These are phyloP conservation scores for Pachyrhizus erosus DNA, from an alignment of 306 rosid genomes.

Conservation along the genomic window DNA sequence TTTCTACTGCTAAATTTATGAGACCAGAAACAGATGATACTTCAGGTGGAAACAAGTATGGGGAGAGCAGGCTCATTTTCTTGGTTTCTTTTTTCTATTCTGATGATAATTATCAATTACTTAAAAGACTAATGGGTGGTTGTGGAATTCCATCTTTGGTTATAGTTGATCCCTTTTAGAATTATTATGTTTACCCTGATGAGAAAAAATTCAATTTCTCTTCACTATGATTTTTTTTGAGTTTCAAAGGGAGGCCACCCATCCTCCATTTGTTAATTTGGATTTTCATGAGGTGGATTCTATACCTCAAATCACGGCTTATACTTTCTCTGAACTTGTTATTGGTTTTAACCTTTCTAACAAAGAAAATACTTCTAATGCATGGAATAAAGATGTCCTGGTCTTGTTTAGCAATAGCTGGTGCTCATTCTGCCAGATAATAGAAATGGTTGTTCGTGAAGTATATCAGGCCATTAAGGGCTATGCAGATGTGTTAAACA, in stretches of 20 bases:
- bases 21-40: constrained; percentile 49
- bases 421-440: constrained; percentile 95
- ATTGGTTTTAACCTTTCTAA: constrained; percentile 72
- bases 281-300: constrained; percentile 91
- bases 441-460: constrained; percentile 85
- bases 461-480: constrained; percentile 74
- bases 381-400: constrained; percentile 81
- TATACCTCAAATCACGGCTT: constrained; percentile 74
- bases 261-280: constrained; percentile 89
- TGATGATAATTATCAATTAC: constrained; percentile 79
- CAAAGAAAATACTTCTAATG: constrained; percentile 50
- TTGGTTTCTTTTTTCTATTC: constrained; percentile 82
- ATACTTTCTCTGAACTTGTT: constrained; percentile 71
- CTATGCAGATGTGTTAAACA: constrained; percentile 51
- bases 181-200: constrained; percentile 71
- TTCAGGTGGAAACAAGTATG: constrained; percentile 45
- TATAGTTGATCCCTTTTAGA: constrained; percentile 75
- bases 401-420: constrained; percentile 93
- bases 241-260: constrained; percentile 70
- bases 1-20: constrained; percentile 43
- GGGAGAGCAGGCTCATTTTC: constrained; percentile 52
- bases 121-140: constrained; percentile 73
- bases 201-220: constrained; percentile 58
- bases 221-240: constrained; percentile 64
- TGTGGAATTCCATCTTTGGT: constrained; percentile 71